Evolutionary conservation across 768 basidiomycete species (phyloP), one percentile per base, ranked within the genome.

Genomic region (Mycena vitilis): DNA sequence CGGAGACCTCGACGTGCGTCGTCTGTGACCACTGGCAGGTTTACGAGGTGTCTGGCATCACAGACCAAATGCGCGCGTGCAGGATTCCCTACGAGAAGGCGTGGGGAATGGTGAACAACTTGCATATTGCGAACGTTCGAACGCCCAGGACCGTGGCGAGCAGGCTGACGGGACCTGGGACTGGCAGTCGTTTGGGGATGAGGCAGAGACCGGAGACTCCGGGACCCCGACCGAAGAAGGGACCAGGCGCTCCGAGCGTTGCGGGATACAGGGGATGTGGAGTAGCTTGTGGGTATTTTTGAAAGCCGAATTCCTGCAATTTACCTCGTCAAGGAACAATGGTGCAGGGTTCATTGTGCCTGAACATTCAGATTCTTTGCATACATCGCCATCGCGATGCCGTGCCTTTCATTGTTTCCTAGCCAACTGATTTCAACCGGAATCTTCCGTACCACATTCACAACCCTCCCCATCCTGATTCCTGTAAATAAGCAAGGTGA

Each of bases 1-100:
- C 66, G 7, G 69, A 66, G 49, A 63, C 65, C 15, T 66, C 60
- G 20, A 70, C 69, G 40, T 70, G 69, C 15, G 37, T 66, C 25
- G 69, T 66, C 8, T 61, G 59, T 44, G 60, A 66, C 56, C 69
- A n/a, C n/a, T n/a, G n/a, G n/a, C n/a, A 48, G 56, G 37, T 51
- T n/a, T 65, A 62, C 18, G 58, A n/a, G 10, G 47, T 13, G 20
- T 30, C 30, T 30, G 53, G 60, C 1, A 5, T 56, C 10, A 68
- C 60, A 16, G 11, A 12, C 60, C 53, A 47, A 54, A 49, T 62
- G 10, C 60, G 66, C 37, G 66, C 60, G 44, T 62, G 52, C 20
- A 52, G 66, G 25, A 10, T 48, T 13, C 66, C 66, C 36, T 68
- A 57, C 23, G 66, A 68, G 25, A n/a, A 51, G 53, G 66, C 66